These are phyloP conservation scores for Ophiostoma piceae DNA, from an alignment of 2,329 filamentous ascomycete genomes.

Conservation along the genomic window DNA sequence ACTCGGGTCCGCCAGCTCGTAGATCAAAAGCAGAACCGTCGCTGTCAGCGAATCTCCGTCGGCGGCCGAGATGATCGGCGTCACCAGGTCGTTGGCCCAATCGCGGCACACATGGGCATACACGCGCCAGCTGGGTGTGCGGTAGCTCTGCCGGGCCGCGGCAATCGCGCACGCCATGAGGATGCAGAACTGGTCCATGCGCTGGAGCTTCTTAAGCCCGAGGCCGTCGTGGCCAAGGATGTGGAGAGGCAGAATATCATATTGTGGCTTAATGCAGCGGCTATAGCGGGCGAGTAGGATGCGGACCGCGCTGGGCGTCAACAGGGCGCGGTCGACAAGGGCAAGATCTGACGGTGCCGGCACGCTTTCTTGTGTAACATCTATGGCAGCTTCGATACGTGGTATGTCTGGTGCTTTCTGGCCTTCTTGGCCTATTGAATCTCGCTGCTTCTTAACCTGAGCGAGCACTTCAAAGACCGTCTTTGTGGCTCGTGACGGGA, in stretches of 20 bases:
- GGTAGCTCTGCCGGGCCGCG: neutral
- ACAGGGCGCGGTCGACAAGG: neutral
- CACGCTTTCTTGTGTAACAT: neutral
- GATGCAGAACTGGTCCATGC: neutral
- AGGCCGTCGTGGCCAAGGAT: neutral
- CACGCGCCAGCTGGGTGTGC: neutral
- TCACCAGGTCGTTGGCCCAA: neutral
- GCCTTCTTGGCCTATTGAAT: neutral
- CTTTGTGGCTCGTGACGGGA: neutral
- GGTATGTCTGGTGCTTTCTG: neutral
- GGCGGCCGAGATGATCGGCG: neutral
- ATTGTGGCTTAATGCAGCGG: neutral
- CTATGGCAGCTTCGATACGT: neutral
- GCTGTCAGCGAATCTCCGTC: neutral
- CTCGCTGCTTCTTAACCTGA: neutral
- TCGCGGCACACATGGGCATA: neutral
- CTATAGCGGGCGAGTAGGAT: neutral
- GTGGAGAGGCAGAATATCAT: neutral
- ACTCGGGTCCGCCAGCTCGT: neutral
- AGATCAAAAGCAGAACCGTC: neutral
- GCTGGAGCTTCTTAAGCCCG: neutral
- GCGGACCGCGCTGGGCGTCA: neutral
- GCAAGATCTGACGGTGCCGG: neutral
- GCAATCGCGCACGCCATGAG: neutral
- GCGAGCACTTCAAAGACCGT: neutral